Conservation (phyloP, 306 rosid species). For the Lupinus albus region DNA sequence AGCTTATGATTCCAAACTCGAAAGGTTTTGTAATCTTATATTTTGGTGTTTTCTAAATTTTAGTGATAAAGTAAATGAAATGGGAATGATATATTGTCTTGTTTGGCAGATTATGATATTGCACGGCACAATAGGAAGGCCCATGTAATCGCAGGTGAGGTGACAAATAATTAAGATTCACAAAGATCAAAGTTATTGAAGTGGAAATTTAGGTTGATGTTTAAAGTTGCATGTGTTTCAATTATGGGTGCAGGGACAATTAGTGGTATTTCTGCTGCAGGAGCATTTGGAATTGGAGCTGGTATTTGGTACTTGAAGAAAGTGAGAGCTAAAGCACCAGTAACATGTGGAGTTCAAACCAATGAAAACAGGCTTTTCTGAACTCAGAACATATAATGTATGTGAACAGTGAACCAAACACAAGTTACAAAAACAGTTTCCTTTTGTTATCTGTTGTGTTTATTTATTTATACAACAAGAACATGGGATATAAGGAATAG, state of each 20-base stretch:
- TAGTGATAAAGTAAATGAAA: background rate
- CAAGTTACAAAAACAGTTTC: constrained; percentile 14
- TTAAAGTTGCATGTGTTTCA: constrained; percentile 6
- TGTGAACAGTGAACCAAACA: constrained; percentile 28
- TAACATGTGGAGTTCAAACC: constrained; percentile 87
- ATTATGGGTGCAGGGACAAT: constrained; percentile 65
- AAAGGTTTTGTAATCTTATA: too few relatives aligned
- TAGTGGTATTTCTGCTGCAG: constrained; percentile 68
- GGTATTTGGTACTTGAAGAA: constrained; percentile 75
- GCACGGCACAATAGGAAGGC: constrained; percentile 52
- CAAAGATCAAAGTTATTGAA: constrained; percentile 2
- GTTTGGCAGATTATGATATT: constrained; percentile 64
- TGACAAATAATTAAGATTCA: constrained; percentile 5
- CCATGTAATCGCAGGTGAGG: constrained; percentile 78
- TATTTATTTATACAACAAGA: constrained; percentile 29
- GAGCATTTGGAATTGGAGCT: constrained; percentile 84
- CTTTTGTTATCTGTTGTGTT: constrained; percentile 38
- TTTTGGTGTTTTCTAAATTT: background rate
- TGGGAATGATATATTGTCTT: background rate
- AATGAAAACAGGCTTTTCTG: constrained; percentile 89
- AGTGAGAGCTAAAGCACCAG: constrained; percentile 79
- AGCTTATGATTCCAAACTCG: too few relatives aligned
- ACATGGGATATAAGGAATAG: too few relatives aligned
- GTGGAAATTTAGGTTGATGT: constrained; percentile 10
- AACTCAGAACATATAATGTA: constrained; percentile 32